These are phyloP conservation scores for Saccharomycopsis selenospora DNA, from an alignment of 805 yeast genomes.

Conservation along the genomic window DNA sequence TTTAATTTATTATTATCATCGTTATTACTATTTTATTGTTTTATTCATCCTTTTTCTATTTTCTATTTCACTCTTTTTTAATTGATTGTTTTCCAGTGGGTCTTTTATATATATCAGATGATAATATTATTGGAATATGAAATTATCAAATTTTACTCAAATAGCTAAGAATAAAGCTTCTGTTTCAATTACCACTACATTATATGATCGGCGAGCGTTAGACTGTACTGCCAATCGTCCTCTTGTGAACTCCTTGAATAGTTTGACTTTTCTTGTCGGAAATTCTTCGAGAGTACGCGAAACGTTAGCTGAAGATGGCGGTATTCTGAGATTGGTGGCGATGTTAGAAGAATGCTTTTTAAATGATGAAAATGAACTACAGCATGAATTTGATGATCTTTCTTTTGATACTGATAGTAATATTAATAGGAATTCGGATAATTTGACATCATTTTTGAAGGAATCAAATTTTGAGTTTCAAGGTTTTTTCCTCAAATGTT, in stretches of 20 bases:
- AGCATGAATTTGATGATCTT: conserved; percentile 18
- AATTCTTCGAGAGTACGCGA: conserved; percentile 86
- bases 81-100: too few relatives aligned
- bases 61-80: too few relatives aligned
- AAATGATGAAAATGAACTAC: conserved; percentile 16
- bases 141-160: conserved; percentile 82
- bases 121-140: conserved; percentile 60
- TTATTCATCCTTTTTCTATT: too few relatives aligned
- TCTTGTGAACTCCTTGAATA: conserved; percentile 83
- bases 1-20: too few relatives aligned
- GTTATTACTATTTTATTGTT: too few relatives aligned
- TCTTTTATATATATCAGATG: too few relatives aligned
- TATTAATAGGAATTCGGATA: too few relatives aligned
- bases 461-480: conserved; percentile 5
- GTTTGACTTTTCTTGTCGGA: conserved; percentile 78
- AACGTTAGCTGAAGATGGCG: conserved; percentile 84
- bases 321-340: conserved; percentile 78
- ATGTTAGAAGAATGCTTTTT: conserved; percentile 75
- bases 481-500: conserved; percentile 7
- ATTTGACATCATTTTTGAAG: background rate
- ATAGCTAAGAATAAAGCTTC: conserved; percentile 80
- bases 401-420: background rate
- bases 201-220: conserved; percentile 86
- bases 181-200: conserved; percentile 79
- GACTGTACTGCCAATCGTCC: conserved; percentile 89